Evolutionary conservation across 495 filamentous ascomycete genomes (phyloP).

Genomic region (Penicillium cosmopolitanum): DNA sequence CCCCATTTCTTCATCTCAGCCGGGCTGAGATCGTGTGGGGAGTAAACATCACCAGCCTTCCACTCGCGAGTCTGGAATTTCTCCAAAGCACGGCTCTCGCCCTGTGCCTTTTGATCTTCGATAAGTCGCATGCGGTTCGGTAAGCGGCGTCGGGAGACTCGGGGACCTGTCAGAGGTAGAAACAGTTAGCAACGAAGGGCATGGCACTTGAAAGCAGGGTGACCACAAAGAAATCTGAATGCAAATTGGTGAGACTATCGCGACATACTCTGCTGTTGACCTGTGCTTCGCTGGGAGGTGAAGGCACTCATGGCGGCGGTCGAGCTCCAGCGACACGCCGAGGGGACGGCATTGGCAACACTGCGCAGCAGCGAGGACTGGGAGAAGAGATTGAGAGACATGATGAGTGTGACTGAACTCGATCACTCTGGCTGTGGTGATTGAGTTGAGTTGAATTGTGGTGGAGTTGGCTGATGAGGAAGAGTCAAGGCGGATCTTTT

Average conservation of each 20-base stretch:
- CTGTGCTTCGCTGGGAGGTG: conserved; percentile 28
- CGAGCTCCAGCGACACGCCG: conserved; percentile 46
- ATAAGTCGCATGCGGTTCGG: conserved; percentile 41
- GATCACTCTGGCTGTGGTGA: too few relatives aligned
- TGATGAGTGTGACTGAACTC: conserved; percentile 13
- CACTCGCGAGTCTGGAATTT: conserved; percentile 58
- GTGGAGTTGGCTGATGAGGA: conserved; percentile 10
- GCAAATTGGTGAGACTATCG: not conserved
- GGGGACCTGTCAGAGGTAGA: conserved; percentile 11
- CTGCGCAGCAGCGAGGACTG: conserved; percentile 35
- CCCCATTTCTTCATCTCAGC: conserved; percentile 74
- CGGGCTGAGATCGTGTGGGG: conserved; percentile 82
- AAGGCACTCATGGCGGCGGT: conserved; percentile 38
- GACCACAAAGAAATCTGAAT: too few relatives aligned
- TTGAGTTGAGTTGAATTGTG: not conserved
- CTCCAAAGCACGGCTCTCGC: conserved; percentile 43
- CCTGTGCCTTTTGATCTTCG: conserved; percentile 43
- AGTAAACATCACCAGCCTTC: conserved; percentile 79
- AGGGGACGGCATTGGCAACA: conserved; percentile 26
- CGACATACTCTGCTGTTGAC: conserved; percentile 30
- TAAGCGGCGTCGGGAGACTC: conserved; percentile 31
- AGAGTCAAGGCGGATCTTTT: conserved; percentile 23
- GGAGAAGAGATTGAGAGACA: conserved; percentile 40
- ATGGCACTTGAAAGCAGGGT: too few relatives aligned
- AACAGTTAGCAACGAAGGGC: not conserved